Percentiles rank a stretch among this genome's conserved stretches.
phyloP scores from a whole-genome alignment of 148 eudicot species.

The Rhododendron mucronatum region DNA sequence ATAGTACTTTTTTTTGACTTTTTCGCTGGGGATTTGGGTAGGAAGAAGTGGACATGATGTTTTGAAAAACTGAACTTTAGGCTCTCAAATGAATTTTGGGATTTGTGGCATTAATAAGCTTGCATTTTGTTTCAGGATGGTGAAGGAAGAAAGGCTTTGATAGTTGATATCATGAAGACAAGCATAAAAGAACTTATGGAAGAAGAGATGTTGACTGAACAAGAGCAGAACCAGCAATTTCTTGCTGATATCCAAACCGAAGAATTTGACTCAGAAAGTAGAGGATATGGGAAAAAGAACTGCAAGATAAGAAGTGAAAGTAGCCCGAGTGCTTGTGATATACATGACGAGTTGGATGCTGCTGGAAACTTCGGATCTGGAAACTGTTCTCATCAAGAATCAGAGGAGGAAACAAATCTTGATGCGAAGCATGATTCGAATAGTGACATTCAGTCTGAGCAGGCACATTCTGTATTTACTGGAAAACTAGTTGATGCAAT shows the following conservation, averaged over 20 bases:
- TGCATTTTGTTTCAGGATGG: conserved; percentile 43
- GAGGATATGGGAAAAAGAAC: conserved; percentile 29
- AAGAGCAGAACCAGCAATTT: conserved; percentile 26
- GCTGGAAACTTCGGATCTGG: conserved; percentile 24
- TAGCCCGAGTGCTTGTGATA: conserved; percentile 42
- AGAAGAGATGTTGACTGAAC: conserved; percentile 77
- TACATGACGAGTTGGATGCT: conserved; percentile 33
- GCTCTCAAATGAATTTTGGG: background rate
- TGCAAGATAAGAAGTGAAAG: conserved; percentile 24
- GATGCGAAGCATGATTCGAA: conserved; percentile 40
- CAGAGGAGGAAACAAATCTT: conserved; percentile 36
- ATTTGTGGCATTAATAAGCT: conserved; percentile 8
- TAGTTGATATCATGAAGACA: conserved; percentile 37
- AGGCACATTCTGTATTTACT: conserved; percentile 22
- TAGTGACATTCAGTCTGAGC: conserved; percentile 19
- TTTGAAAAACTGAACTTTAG: background rate
- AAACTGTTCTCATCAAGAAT: conserved; percentile 22
- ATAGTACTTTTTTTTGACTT: background rate
- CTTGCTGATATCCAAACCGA: conserved; percentile 22
- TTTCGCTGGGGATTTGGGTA: background rate
- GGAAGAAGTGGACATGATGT: conserved; percentile 23
- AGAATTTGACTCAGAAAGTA: conserved; percentile 16
- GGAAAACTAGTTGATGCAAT: conserved; percentile 59
- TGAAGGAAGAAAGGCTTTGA: conserved; percentile 31
- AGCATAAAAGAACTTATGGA: conserved; percentile 91